Conservation (phyloP, 768 basidiomycete species). For the Plicaturopsis crispa region DNA sequence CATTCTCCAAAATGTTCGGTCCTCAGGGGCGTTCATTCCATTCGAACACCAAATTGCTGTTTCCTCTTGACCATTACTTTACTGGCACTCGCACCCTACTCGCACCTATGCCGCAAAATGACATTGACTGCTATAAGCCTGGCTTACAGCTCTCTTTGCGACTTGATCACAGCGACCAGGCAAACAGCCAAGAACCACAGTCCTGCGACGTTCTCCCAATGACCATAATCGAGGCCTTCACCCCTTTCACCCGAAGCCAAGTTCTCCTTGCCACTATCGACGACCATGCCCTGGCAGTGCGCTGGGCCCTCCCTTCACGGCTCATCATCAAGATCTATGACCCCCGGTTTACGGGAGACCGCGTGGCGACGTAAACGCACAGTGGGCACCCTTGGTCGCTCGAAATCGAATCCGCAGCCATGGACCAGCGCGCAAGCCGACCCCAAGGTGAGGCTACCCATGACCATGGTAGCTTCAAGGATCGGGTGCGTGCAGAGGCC, state of each 20-base stretch:
- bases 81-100: too few species aligned
- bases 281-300: slow-evolving; percentile 7
- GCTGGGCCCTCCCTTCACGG: slow-evolving; percentile 1
- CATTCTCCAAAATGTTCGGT: too few species aligned
- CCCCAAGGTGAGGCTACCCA: slow-evolving; percentile 1
- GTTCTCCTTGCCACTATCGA: slow-evolving; percentile 11
- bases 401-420: slow-evolving; percentile 10
- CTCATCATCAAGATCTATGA: slow-evolving; percentile 13
- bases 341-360: slow-evolving; percentile 10
- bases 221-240: slow-evolving; percentile 11
- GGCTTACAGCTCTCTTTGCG: slow-evolving; percentile 12
- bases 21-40: too few species aligned
- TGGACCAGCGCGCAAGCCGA: slow-evolving; percentile 7
- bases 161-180: slow-evolving; percentile 8
- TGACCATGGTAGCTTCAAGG: slow-evolving; percentile 13
- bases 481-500: slow-evolving; percentile 10
- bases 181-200: slow-evolving; percentile 6
- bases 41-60: too few species aligned
- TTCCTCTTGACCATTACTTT: too few species aligned
- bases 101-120: too few species aligned
- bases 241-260: slow-evolving; percentile 13
- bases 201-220: slow-evolving; percentile 9
- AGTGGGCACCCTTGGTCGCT: slow-evolving; percentile 12
- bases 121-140: slow-evolving; percentile 9
- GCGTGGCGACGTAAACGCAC: slow-evolving; percentile 8